These are phyloP conservation scores for Blastobotrys attinorum DNA, from an alignment of 805 yeast species.

Conservation along the genomic window DNA sequence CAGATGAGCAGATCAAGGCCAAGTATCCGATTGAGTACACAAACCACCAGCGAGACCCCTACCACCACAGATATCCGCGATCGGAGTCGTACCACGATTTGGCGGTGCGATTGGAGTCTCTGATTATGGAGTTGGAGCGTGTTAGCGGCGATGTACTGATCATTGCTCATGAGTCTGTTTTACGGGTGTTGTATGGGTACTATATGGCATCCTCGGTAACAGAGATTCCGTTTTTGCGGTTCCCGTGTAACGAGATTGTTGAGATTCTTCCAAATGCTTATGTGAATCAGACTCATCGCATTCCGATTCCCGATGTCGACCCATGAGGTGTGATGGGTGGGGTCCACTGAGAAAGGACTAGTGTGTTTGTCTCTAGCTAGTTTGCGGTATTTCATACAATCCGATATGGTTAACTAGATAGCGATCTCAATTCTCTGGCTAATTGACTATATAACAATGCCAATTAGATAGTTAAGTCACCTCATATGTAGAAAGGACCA, in stretches of 20 bases:
- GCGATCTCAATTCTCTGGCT: background rate
- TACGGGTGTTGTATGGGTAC: slow-evolving; percentile 87
- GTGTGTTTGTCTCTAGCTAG: no score
- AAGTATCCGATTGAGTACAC: slow-evolving; percentile 64
- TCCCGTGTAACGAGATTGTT: slow-evolving; percentile 75
- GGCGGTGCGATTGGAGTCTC: slow-evolving; percentile 89
- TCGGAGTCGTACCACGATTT: slow-evolving; percentile 95
- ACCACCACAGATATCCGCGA: slow-evolving; percentile 85
- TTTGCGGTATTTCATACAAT: no score
- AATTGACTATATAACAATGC: no score
- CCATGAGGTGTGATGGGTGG: slow-evolving; percentile 10
- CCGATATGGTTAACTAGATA: background rate
- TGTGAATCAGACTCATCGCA: slow-evolving; percentile 22
- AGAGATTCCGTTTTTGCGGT: slow-evolving; percentile 74
- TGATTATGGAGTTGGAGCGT: slow-evolving; percentile 88
- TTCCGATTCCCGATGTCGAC: slow-evolving; percentile 18
- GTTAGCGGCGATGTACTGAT: slow-evolving; percentile 72
- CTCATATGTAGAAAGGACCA: no score
- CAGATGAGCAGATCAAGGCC: slow-evolving; percentile 48
- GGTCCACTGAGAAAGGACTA: no score
- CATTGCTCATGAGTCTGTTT: slow-evolving; percentile 87
- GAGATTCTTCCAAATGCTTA: slow-evolving; percentile 86
- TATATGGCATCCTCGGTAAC: slow-evolving; percentile 83
- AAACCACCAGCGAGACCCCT: slow-evolving; percentile 67
- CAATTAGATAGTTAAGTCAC: no score